Conservation (phyloP, 2,329 filamentous ascomycete genomes). For the Epichloe festucae region DNA sequence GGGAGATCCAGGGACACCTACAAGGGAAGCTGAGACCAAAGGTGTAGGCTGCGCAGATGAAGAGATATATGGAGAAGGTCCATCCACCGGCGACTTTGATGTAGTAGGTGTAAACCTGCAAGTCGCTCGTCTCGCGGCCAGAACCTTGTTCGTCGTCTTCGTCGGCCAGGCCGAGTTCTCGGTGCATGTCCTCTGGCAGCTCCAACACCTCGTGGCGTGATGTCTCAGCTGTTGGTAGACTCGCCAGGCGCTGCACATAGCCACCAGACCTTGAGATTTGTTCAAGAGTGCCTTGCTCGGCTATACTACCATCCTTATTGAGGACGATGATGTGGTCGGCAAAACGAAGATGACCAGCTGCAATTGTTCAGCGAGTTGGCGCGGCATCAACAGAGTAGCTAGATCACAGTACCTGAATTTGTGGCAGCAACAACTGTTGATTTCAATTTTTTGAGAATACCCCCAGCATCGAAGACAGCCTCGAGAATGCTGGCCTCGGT, state of each 20-base stretch:
- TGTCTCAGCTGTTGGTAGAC: neutral
- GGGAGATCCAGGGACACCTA: neutral
- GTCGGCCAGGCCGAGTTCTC: constrained; percentile 8
- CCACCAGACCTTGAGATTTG: constrained; percentile 3
- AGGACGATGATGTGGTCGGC: constrained; percentile 14
- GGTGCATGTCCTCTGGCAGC: constrained; percentile 8
- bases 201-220: constrained; percentile 4
- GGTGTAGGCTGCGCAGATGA: constrained; percentile 9
- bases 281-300: constrained; percentile 11
- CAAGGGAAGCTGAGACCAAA: constrained; percentile 12
- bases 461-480: constrained; percentile 20
- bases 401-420: constrained; percentile 11
- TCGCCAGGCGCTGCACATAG: constrained; percentile 3
- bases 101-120: constrained; percentile 10
- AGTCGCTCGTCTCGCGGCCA: constrained; percentile 8
- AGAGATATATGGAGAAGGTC: constrained; percentile 7
- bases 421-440: constrained; percentile 16
- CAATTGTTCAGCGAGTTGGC: neutral
- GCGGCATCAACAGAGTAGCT: neutral
- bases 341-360: constrained; percentile 12
- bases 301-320: constrained; percentile 10
- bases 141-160: constrained; percentile 7
- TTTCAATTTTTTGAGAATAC: constrained; percentile 15
- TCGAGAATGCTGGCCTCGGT: constrained; percentile 25
- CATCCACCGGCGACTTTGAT: constrained; percentile 9